phyloP scores from a whole-genome alignment of 2,329 filamentous ascomycete genomes.

The Fusarium torreyae region DNA sequence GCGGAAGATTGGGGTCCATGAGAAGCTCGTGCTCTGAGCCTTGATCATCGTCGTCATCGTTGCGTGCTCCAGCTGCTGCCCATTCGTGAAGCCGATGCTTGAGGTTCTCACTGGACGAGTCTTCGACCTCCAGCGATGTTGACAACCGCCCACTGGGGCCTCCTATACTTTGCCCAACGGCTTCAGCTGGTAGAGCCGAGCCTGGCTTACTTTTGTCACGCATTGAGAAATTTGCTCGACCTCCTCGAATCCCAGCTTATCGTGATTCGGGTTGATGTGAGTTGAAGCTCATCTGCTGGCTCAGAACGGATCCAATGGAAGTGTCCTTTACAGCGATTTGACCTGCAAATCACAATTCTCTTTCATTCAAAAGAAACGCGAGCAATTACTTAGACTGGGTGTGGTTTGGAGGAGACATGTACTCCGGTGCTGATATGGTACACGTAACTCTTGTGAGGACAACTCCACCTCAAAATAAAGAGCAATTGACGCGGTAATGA shows the following conservation, averaged over 20 bases:
- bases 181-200: conserved; percentile 31
- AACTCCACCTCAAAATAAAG: neutral
- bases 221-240: conserved; percentile 15
- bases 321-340: no score
- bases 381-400: no score
- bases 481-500: neutral
- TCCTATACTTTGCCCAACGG: conserved; percentile 45
- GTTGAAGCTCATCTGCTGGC: neutral
- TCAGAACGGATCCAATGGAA: neutral
- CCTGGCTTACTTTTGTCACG: conserved; percentile 15
- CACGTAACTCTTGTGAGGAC: neutral
- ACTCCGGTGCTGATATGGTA: neutral
- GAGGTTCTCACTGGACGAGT: conserved; percentile 46
- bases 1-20: conserved; percentile 67
- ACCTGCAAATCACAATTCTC: no score
- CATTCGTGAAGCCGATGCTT: conserved; percentile 58
- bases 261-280: neutral
- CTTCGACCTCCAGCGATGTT: conserved; percentile 47
- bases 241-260: neutral
- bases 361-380: no score
- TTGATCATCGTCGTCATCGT: conserved; percentile 62
- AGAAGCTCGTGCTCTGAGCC: conserved; percentile 70
- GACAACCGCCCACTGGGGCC: conserved; percentile 50
- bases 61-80: conserved; percentile 57
- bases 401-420: neutral